phyloP scores from a whole-genome alignment of 805 yeast genomes.

The Starmerella apis region DNA sequence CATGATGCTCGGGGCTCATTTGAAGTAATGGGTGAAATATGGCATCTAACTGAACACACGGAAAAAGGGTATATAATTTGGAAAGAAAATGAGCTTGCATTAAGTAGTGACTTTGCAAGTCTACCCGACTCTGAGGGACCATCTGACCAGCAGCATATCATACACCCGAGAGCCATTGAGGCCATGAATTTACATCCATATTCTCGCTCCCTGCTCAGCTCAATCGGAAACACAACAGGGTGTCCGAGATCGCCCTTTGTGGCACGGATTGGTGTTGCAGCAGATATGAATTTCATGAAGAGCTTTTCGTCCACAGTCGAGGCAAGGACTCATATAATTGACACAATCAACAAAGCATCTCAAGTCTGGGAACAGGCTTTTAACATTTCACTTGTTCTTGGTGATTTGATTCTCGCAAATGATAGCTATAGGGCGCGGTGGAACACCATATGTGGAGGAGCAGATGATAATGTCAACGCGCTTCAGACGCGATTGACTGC shows the following conservation, averaged over 20 bases:
- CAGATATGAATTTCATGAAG: conserved; percentile 31
- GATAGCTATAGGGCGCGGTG: conserved; percentile 15
- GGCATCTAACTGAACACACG: neutral
- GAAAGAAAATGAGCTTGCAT: neutral
- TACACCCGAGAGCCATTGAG: neutral
- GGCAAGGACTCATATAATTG: conserved; percentile 29
- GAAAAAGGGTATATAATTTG: neutral
- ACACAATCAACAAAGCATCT: conserved; percentile 31
- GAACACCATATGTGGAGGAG: conserved; percentile 28
- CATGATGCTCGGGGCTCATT: neutral
- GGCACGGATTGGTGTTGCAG: conserved; percentile 33
- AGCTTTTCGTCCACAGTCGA: conserved; percentile 26
- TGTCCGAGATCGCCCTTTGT: neutral
- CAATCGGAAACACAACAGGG: neutral
- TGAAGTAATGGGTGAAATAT: neutral
- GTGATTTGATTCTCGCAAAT: conserved; percentile 27
- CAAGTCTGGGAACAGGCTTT: conserved; percentile 31
- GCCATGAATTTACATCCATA: neutral
- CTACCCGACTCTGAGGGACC: neutral
- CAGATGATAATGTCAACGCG: conserved; percentile 20
- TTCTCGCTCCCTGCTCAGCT: neutral
- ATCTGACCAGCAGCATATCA: neutral
- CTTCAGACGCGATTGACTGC: conserved; percentile 27
- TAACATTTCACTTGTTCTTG: conserved; percentile 33
- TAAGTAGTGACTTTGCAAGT: neutral